phyloP scores from a whole-genome alignment of 345 rosid species.

The Gossypium australe region DNA sequence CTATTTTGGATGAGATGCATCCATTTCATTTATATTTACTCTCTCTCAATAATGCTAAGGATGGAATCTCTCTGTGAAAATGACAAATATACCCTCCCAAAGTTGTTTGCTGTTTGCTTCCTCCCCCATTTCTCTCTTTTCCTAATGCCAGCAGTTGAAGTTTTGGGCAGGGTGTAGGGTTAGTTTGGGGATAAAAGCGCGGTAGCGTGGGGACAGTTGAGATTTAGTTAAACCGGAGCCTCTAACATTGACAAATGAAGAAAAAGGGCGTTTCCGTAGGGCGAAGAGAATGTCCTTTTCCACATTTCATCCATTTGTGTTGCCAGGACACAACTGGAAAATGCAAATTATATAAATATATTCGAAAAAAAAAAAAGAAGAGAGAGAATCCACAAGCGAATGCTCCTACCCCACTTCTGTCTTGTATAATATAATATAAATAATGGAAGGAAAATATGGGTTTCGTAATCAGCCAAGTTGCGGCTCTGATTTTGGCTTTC shows the following conservation, averaged over 20 bases:
- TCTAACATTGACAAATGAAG: constrained; percentile 47
- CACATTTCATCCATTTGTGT: background rate
- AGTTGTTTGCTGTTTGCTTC: background rate
- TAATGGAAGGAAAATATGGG: constrained; percentile 17
- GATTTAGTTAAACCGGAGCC: constrained; percentile 39
- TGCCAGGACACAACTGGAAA: background rate
- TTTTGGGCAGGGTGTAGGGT: background rate
- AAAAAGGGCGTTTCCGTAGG: constrained; percentile 36
- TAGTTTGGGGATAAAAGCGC: constrained; percentile 10
- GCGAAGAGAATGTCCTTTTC: constrained; percentile 36
- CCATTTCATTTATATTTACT: too few relatives aligned
- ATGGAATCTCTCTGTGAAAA: background rate
- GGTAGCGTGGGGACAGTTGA: constrained; percentile 31
- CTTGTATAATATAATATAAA: too few relatives aligned
- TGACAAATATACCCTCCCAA: constrained; percentile 18
- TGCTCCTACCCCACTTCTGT: constrained; percentile 27
- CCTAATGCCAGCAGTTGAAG: constrained; percentile 3
- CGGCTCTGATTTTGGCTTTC: constrained; percentile 18
- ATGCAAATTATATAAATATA: too few relatives aligned
- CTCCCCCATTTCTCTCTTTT: background rate
- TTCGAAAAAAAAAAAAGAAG: too few relatives aligned
- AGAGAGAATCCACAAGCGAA: constrained; percentile 29
- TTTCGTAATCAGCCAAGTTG: constrained; percentile 19
- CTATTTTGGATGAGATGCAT: constrained; percentile 24
- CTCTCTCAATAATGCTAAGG: background rate